Base-by-base conservation (phyloP, 805 yeast species). In the Barnettozyma sp. region DNA sequence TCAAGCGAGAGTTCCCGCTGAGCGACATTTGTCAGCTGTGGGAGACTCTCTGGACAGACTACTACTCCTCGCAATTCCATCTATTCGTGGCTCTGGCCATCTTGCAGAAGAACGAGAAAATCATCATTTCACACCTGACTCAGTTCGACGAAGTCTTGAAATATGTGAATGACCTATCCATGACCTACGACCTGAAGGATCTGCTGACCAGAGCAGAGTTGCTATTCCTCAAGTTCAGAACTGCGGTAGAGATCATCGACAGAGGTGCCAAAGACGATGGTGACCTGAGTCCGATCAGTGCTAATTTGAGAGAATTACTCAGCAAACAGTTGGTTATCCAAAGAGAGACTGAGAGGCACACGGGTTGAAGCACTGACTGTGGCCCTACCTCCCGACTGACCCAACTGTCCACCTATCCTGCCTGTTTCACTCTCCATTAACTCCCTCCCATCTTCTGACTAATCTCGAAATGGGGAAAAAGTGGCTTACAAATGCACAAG, bases 31-130 rank as follows among this genome's bases (percentile, higher is more conserved):
- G 82, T 52, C 65, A 72, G 20, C 66, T 90, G n/a, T 90, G 97
- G 97, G 98, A 90, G 53, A 77, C 82, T 4, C 64, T 92, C 31
- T 85, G 92, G 78, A 90, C 97, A 0, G 90, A 90, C 59, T 81
- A 63, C 50, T 78, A 84, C 51, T 73, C 90, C 0, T 78, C 92
- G 6, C 97, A 92, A 56, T 88, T 81, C 56, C 94, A 87, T 48
- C 60, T 92, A 24, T 87, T 92, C 52, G 70, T 92, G 49, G 90
- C 94, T 14, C 63, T 90, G 46, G 92, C 95, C 0, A 78, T 92
- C n/a, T 66, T 92, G 32, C 94, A 90, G 51, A 86, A 85, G 49
- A 79, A 88, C 57, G 83, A 87, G 48, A 73, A 78, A 31, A 77
- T 83, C 26, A 83, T 90, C 21, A 75, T 79, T 43, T 73, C 78